Percentiles rank a stretch among this genome's conserved stretches.
phyloP scores from a whole-genome alignment of 495 filamentous ascomycete species.

The Penicillium flavigenum region DNA sequence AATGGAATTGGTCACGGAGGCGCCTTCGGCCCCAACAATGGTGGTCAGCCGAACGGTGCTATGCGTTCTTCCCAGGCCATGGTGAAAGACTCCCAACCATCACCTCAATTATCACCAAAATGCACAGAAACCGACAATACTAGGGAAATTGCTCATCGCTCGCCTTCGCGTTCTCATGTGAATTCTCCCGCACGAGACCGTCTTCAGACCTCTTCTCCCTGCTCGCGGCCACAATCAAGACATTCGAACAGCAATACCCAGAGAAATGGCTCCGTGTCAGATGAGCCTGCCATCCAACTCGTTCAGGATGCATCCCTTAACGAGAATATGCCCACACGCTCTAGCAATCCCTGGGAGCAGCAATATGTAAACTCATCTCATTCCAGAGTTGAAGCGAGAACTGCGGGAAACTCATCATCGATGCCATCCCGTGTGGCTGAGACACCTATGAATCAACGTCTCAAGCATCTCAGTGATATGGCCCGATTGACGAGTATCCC shows the following conservation, averaged over 20 bases:
- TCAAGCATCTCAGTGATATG: constrained; percentile 29
- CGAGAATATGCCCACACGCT: constrained; percentile 14
- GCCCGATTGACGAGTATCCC: constrained; percentile 39
- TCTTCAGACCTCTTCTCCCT: constrained; percentile 30
- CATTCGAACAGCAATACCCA: neutral
- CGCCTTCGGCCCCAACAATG: constrained; percentile 4
- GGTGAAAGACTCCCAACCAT: constrained; percentile 52
- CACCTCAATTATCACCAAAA: constrained; percentile 26
- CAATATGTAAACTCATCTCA: constrained; percentile 2
- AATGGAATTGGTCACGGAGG: neutral
- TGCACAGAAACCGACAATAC: constrained; percentile 1
- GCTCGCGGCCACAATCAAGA: constrained; percentile 11
- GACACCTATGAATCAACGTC: constrained; percentile 38
- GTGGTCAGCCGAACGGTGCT: constrained; percentile 15
- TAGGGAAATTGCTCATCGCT: neutral
- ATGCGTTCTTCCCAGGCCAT: constrained; percentile 38
- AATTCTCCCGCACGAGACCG: constrained; percentile 32
- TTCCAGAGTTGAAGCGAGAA: constrained; percentile 8
- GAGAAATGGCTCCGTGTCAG: constrained; percentile 5
- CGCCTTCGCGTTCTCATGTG: constrained; percentile 14
- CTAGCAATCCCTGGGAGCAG: constrained; percentile 18
- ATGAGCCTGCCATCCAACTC: neutral
- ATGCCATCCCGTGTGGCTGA: constrained; percentile 45
- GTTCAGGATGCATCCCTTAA: constrained; percentile 11
- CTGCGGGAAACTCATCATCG: constrained; percentile 38